Evolutionary conservation across 129 eudicot genomes (phyloP), one percentile per base, ranked within the genome.

Genomic region (Tagetes erecta): DNA sequence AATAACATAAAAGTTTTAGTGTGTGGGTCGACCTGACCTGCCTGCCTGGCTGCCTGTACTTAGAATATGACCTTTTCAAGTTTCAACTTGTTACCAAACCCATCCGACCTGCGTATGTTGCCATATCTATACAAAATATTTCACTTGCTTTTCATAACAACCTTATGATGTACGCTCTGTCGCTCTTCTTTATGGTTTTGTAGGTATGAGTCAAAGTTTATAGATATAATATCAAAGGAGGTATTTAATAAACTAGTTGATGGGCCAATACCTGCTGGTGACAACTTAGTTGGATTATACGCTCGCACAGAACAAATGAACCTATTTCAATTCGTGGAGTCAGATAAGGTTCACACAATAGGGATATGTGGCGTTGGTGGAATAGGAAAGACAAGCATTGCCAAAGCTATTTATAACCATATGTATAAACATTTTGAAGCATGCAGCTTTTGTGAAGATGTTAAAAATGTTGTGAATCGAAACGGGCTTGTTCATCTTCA

Each of bases 351-450:
- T 34, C 45, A 78, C 73, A 71, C 56, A 46, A 71, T 78, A 64
- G 82, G 82, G 30, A 63, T 78, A 63, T 78, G 78, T 41, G 82
- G 82, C 20, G 64, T 78, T 0, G 82, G 68, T 10, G 82, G 82
- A 51, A 71, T 78, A 63, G 82, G 82, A 71, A 78, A 78, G 31
- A 78, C 82, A 5, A 51, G 67, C 7, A 8, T 78, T 31, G 82
- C 82, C 55, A 78, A 71, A 78, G 82, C 73, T 63, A 64, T 71
- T 10, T 71, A 78, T 64, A 78, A 78, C 39, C 78, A 71, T 78
- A 41, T 78, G 72, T 72, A 78, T 52, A 64, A 71, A 64, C 82
- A 78, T 71, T 78, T 71, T 14, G 78, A 78, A 33, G 82, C 50
- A 51, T 60, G 45, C 33, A 78, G 82, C 56, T 78, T 78, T 41